Percentiles rank a stretch among this genome's conserved stretches.
Evolutionary conservation across 768 basidiomycete species (phyloP).

Genomic region (Suillus tomentosus): DNA sequence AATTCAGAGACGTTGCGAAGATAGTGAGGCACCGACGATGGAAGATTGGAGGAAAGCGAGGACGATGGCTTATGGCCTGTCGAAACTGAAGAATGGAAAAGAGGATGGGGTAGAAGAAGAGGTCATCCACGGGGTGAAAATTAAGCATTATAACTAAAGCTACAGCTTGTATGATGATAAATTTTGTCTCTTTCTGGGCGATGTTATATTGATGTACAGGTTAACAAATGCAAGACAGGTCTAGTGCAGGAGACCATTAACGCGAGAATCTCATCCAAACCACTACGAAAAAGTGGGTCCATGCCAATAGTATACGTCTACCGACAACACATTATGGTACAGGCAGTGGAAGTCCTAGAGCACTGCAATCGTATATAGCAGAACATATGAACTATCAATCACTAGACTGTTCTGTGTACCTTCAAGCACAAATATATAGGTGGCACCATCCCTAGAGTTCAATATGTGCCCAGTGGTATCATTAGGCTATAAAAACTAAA

Average conservation of each 20-base stretch:
- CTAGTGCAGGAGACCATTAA: not conserved
- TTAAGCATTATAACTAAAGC: slow-evolving; percentile 55
- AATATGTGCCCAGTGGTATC: not conserved
- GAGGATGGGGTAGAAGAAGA: slow-evolving; percentile 57
- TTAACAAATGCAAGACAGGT: not conserved
- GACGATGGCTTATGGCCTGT: slow-evolving; percentile 52
- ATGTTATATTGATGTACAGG: not conserved
- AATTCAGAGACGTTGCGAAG: slow-evolving; percentile 38
- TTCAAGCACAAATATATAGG: not conserved
- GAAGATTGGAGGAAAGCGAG: slow-evolving; percentile 53
- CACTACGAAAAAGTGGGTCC: not conserved
- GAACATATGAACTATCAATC: not conserved
- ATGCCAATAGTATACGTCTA: not conserved
- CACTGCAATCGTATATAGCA: not conserved
- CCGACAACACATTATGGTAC: not conserved
- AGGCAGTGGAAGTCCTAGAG: not conserved
- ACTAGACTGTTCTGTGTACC: not conserved
- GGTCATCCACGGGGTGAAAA: slow-evolving; percentile 51
- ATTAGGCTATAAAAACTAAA: too few relatives aligned
- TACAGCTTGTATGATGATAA: not conserved
- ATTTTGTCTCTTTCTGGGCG: not conserved
- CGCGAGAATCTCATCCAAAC: not conserved
- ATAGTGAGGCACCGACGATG: slow-evolving; percentile 50
- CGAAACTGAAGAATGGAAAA: slow-evolving; percentile 39
- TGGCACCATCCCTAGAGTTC: not conserved